phyloP scores from a whole-genome alignment of 2,329 filamentous ascomycete genomes.

The Phyllosticta citriasiana region DNA sequence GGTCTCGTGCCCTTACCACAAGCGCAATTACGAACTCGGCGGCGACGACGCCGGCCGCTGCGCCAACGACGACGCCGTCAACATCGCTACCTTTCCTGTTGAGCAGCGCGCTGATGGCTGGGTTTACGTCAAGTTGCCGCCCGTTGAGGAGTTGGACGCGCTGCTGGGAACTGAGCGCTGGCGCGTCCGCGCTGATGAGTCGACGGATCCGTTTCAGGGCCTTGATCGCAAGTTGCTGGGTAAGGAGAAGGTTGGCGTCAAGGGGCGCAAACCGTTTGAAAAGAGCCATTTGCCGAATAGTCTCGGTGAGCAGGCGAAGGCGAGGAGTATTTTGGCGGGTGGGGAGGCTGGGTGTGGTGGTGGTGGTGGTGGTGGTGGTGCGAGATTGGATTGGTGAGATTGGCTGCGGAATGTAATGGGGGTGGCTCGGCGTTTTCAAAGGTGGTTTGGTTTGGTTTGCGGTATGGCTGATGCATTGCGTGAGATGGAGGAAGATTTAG shows the following conservation, averaged over 20 bases:
- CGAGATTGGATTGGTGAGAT: conserved; percentile 35
- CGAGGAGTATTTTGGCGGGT: conserved; percentile 35
- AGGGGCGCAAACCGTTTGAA: conserved; percentile 24
- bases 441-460: neutral
- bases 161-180: conserved; percentile 70
- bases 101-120: conserved; percentile 67
- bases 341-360: conserved; percentile 22
- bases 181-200: conserved; percentile 66
- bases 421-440: neutral
- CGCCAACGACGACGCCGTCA: conserved; percentile 62
- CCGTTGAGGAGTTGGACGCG: conserved; percentile 68
- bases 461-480: neutral
- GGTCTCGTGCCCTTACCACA: conserved; percentile 81
- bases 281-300: conserved; percentile 35
- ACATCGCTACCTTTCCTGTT: conserved; percentile 71
- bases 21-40: conserved; percentile 74
- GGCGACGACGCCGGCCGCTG: conserved; percentile 59
- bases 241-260: conserved; percentile 41
- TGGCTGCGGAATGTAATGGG: too few relatives aligned
- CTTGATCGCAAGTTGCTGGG: conserved; percentile 44
- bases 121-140: conserved; percentile 72
- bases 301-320: conserved; percentile 34
- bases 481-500: too few relatives aligned
- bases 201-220: conserved; percentile 43
- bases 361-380: conserved; percentile 17